Evolutionary conservation across 2,329 filamentous ascomycete species (phyloP), one percentile per base, ranked within the genome.

Genomic region (Colletotrichum australisinense): DNA sequence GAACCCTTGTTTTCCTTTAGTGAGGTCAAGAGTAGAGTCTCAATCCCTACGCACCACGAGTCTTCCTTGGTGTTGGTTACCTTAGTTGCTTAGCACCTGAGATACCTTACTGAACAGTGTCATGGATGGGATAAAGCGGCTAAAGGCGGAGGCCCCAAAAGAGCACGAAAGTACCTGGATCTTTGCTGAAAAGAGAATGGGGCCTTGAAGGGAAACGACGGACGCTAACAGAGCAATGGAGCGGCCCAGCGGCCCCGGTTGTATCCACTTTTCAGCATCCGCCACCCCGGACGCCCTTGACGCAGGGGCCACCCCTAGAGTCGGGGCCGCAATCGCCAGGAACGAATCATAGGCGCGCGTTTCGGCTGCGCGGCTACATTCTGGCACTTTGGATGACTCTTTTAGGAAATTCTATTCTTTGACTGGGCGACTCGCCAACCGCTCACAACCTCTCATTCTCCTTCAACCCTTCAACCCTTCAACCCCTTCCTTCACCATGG

Each of bases 281-380:
- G 19, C 42, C 42, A 49, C 42, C 42, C 42, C 42, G 19, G 42
- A 19, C 16, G 7, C 30, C 12, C 14, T 38, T 22, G 16, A 72
- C 42, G 69, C 69, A 72, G 69, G 69, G 69, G 69, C 58, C 56
- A 66, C 26, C n/a, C 38, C 19, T 42, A 72, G 28, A 63, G 58
- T 38, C 28, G 63, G 68, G 58, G 26, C 42, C 32, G 24, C 30
- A 38, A 26, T 58, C 19, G 52, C 30, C 52, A 28, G 28, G 30
- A 32, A 24, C 74, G 69, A 75, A 75, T 75, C 73, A 75, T 49
- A 67, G 19, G 66, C 67, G 69, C 66, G 73, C 69, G 69, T 75
- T 70, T 75, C 24, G 26, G 38, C 46, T 70, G 38, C 73, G 74
- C 74, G 74, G 57, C 69, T 73, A 75, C 63, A 42, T 63, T 73